Evolutionary conservation across 2,329 filamentous ascomycete species (phyloP).

Genomic region (Fusarium acutatum): DNA sequence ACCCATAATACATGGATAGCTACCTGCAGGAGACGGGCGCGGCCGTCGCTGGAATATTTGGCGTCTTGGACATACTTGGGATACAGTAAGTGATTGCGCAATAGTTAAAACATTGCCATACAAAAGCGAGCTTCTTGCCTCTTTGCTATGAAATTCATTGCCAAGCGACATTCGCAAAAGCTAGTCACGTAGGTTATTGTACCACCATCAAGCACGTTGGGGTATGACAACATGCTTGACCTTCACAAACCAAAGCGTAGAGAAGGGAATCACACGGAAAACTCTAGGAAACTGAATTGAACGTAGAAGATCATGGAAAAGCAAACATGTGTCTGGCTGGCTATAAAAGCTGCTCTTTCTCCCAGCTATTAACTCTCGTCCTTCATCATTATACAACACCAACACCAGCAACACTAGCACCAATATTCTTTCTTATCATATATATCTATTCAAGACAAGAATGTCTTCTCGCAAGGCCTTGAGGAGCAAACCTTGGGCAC

Average conservation of each 20-base stretch:
- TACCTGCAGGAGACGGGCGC: conserved; percentile 45
- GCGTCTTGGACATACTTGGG: conserved; percentile 48
- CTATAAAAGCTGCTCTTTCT: not conserved
- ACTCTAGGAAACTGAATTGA: fast-evolving
- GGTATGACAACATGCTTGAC: too few species aligned
- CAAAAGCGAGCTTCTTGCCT: fast-evolving
- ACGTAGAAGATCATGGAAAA: not conserved
- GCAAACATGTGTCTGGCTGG: not conserved
- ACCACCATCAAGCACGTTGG: not conserved
- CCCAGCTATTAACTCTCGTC: not conserved
- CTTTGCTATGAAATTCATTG: not conserved
- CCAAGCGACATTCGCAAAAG: not conserved
- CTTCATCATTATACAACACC: not conserved
- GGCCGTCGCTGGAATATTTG: conserved; percentile 43
- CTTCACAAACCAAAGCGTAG: not conserved
- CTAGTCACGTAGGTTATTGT: not conserved
- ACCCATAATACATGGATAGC: not conserved
- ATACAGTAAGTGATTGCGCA: too few species aligned
- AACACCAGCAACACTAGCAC: not conserved
- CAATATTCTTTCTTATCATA: not conserved
- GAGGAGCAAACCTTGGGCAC: not conserved
- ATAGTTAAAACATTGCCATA: fast-evolving
- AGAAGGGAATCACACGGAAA: fast-evolving
- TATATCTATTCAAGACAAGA: too few species aligned
- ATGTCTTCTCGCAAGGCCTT: not conserved